Evolutionary conservation across 768 basidiomycete genomes (phyloP), one percentile per base, ranked within the genome.

Genomic region (Amyloporia xantha): DNA sequence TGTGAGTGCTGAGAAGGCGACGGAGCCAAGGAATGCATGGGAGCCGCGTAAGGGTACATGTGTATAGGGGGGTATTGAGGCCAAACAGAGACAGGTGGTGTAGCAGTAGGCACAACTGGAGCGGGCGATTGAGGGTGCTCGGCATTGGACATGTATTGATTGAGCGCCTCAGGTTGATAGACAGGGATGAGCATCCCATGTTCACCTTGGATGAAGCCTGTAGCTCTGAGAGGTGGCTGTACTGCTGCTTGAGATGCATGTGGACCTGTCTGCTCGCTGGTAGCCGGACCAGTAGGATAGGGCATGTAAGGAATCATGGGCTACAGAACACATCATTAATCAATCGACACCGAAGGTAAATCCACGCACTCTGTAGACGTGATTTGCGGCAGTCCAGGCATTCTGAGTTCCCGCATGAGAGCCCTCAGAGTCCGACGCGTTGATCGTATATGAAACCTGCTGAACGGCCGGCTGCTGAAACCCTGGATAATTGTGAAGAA

Each of bases 161-260:
- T 77, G 23, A 86, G 71, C 1, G 79, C 84, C 40, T 87, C 85
- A 2, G 79, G 79, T 21, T 59, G 75, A 76, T 88, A 87, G 26
- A 86, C 74, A 20, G 86, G 76, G 36, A 86, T 76, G 24, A 87
- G 70, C n/a, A 78, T 78, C 4, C 86, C 84, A 44, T 83, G 81
- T 48, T 85, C 82, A 47, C 81, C 79, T 52, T 86, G 83, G 46
- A 84, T 77, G 58, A 86, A 88, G 1, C 83, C 82, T 0, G 79
- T 77, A 1, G 84, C 79, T 38, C 75, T 68, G 10, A 85, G 66
- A 15, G 85, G 83, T 3, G 82, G 73, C 56, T 80, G 78, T 9
- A 44, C 44, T 26, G 54, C 17, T 12, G 35, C 3, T 7, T 44
- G 42, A 4, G 7, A 21, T 15, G 15, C 4, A 4, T 19, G 4